These are phyloP conservation scores for Pseudomassariella vexata DNA, from an alignment of 2,329 filamentous ascomycete genomes.

Conservation along the genomic window DNA sequence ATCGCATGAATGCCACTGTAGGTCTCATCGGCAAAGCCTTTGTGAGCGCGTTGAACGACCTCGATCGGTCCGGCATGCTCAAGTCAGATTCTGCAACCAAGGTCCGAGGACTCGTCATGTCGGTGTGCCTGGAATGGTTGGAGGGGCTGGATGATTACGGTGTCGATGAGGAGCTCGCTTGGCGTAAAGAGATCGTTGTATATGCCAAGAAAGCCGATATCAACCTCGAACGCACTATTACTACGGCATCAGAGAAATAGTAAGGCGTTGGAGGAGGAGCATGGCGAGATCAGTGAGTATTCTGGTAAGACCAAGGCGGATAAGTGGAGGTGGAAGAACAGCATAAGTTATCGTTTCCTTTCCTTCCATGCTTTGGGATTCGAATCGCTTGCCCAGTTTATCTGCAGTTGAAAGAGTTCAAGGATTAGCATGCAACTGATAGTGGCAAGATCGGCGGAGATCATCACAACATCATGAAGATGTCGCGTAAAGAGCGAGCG, in stretches of 20 bases:
- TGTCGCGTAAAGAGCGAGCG: conserved; percentile 14
- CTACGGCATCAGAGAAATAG: conserved; percentile 7
- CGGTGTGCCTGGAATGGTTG: conserved; percentile 13
- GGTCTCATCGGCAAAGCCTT: conserved; percentile 12
- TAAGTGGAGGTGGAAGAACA: conserved; percentile 17
- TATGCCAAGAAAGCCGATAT: conserved; percentile 16
- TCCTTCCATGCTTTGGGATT: too few relatives aligned
- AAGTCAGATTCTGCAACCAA: conserved; percentile 14
- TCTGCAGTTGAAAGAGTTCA: too few relatives aligned
- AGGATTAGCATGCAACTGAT: background rate
- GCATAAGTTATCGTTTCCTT: conserved; percentile 7
- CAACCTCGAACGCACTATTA: conserved; percentile 11
- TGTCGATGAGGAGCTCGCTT: conserved; percentile 7
- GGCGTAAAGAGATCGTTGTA: conserved; percentile 11
- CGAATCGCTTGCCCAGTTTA: too few relatives aligned
- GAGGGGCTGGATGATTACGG: conserved; percentile 7
- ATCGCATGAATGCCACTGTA: conserved; percentile 8
- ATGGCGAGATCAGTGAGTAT: conserved; percentile 12
- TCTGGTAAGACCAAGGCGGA: conserved; percentile 11
- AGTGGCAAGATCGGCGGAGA: conserved; percentile 8
- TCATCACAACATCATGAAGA: conserved; percentile 15
- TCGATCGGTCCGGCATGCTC: conserved; percentile 13
- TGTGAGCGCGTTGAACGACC: conserved; percentile 13
- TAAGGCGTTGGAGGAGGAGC: background rate
- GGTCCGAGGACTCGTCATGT: conserved; percentile 14